A percentile compares a stretch with the other conserved stretches of the same genome.
Conservation (phyloP, 371 early-diverging fungal genomes). For the Globomyces sp. region DNA sequence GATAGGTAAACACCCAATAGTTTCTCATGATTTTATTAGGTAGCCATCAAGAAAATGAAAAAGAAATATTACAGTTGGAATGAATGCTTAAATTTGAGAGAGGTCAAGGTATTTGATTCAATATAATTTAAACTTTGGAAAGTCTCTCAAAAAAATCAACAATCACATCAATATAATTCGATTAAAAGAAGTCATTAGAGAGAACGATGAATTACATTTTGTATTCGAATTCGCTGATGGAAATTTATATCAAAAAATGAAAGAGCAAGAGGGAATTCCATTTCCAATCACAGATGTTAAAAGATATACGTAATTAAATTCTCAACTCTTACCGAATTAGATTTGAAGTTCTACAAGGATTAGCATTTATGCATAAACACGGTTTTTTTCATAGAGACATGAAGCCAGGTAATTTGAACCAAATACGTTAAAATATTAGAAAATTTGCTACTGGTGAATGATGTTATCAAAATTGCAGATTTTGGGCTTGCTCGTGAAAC, state of each 20-base stretch:
- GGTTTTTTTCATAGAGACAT: slow-evolving; percentile 93
- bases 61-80: slow-evolving; percentile 74
- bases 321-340: slow-evolving; percentile 41
- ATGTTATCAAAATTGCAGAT: slow-evolving; percentile 84
- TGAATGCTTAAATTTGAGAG: slow-evolving; percentile 75
- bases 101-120: slow-evolving; percentile 57
- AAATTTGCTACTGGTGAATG: slow-evolving; percentile 49
- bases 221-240: slow-evolving; percentile 94
- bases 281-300: slow-evolving; percentile 61
- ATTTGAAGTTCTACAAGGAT: slow-evolving; percentile 78
- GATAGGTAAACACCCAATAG: no score
- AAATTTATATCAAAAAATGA: slow-evolving; percentile 86
- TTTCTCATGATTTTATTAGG: slow-evolving; percentile 43
- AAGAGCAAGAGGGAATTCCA: slow-evolving; percentile 59
- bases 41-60: slow-evolving; percentile 95
- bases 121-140: background rate
- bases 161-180: slow-evolving; percentile 81
- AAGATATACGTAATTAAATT: slow-evolving; percentile 32
- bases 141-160: slow-evolving; percentile 65
- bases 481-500: slow-evolving; percentile 91
- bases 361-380: slow-evolving; percentile 83
- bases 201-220: slow-evolving; percentile 78
- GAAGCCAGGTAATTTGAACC: slow-evolving; percentile 72
- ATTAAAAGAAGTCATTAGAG: slow-evolving; percentile 77
- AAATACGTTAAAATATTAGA: slow-evolving; percentile 25